A percentile compares a stretch with the other conserved stretches of the same genome.
Evolutionary conservation across 164 flowering plant species (phyloP).

Genomic region (Kalanchoe fedtschenkoi): DNA sequence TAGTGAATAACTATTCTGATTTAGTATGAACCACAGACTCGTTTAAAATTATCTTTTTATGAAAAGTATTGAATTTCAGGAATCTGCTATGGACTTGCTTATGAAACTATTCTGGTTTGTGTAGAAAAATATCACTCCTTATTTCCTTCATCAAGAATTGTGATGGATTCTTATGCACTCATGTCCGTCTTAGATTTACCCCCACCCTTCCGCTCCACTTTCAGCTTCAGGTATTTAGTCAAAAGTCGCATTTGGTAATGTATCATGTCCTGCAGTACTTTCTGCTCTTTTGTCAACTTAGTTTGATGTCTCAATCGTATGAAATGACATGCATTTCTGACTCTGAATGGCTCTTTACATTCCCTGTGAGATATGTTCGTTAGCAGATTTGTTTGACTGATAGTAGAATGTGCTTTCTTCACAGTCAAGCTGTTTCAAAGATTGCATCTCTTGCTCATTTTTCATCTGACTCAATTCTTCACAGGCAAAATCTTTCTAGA

Average conservation of each 20-base stretch:
- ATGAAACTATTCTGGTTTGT: not conserved
- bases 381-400: too few relatives aligned
- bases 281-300: not conserved
- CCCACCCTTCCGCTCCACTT: slow-evolving; percentile 57
- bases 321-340: not conserved
- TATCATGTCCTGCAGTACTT: not conserved
- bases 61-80: too few relatives aligned
- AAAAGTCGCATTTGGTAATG: not conserved
- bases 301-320: not conserved
- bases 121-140: not conserved
- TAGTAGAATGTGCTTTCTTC: too few relatives aligned
- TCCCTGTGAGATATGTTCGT: too few relatives aligned
- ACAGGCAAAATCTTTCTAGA: too few relatives aligned
- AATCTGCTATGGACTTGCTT: not conserved
- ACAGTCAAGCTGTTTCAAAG: too few relatives aligned
- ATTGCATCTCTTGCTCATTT: too few relatives aligned
- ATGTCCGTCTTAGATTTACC: slow-evolving; percentile 78
- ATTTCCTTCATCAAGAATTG: slow-evolving; percentile 4
- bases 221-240: slow-evolving; percentile 72
- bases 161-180: slow-evolving; percentile 57
- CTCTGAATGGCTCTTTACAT: not conserved
- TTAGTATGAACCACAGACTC: too few relatives aligned
- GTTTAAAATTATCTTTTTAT: too few relatives aligned
- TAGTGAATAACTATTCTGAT: too few relatives aligned
- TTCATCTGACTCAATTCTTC: too few relatives aligned